Evolutionary conservation across 2,329 filamentous ascomycete species (phyloP).

Genomic region (Ophiostoma sp.): DNA sequence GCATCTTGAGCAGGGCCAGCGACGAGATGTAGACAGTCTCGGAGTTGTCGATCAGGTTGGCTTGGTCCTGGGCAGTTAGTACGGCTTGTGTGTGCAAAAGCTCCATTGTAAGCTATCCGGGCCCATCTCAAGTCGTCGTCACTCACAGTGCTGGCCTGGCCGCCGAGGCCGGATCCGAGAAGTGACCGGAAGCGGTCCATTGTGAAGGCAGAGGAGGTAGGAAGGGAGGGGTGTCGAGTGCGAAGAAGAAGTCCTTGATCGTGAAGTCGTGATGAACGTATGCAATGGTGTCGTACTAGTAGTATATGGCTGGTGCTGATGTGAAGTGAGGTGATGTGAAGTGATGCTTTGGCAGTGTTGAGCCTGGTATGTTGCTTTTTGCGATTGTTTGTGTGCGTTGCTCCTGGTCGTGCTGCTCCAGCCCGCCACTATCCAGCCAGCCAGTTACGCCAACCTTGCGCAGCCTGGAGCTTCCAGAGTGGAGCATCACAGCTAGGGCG

Average conservation of each 20-base stretch:
- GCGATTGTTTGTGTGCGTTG: constrained; percentile 16
- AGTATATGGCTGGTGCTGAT: not conserved
- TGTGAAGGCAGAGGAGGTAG: constrained; percentile 28
- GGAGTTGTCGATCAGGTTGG: constrained; percentile 92
- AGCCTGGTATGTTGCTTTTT: not conserved
- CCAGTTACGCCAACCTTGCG: constrained; percentile 33
- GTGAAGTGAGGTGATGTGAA: not conserved
- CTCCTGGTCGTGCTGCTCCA: constrained; percentile 9
- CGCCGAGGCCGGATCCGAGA: constrained; percentile 62
- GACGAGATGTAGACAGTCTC: constrained; percentile 99
- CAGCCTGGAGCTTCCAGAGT: constrained; percentile 30
- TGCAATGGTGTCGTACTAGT: too few species aligned
- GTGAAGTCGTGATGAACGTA: not conserved
- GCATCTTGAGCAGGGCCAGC: constrained; percentile 94
- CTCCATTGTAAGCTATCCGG: not conserved
- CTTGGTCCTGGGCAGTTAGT: constrained; percentile 63
- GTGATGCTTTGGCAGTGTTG: constrained; percentile 3
- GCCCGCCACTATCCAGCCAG: constrained; percentile 14
- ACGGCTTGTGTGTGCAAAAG: not conserved
- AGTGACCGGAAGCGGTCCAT: constrained; percentile 94
- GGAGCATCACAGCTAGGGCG: constrained; percentile 18
- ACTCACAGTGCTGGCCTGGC: constrained; percentile 57
- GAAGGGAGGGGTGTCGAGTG: constrained; percentile 17
- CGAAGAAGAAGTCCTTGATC: not conserved
- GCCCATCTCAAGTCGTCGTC: constrained; percentile 17